Evolutionary conservation across 164 flowering plant genomes (phyloP), one percentile per base, ranked within the genome.

Genomic region (Chimonanthus salicifolius): DNA sequence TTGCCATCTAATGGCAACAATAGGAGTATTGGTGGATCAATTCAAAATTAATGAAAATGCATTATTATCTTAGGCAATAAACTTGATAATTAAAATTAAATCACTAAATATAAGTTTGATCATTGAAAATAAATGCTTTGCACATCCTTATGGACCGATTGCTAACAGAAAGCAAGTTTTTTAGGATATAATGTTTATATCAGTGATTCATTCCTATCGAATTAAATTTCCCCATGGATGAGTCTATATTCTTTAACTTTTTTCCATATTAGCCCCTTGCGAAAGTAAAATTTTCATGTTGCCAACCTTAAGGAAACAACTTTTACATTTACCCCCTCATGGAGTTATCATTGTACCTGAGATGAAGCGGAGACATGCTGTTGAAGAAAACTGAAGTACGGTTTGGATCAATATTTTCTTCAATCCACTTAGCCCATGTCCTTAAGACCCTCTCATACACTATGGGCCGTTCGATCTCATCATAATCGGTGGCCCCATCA

Each of bases 321-420:
- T 6, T 9, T 49, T 10, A 58, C 7, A 54, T 48, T 13, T 11
- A 13, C 3, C 47, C 11, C 6, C 1, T 33, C 33, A 33, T 33
- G 0, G 0, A 33, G 2, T 33, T 1, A 58, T 15, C 44, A 8
- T 1, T 51, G 79, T 88, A 95, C 99, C 92, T 96, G 90, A 94
- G 92, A 74, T 96, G 99, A 10, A 92, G 87, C 76, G 99, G 98
- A 73, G 98, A 92, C 94, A 87, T 87, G 90, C 97, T 89, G 76
- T 66, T 84, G 87, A 96, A 96, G 89, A 96, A 96, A 62, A 94
- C 91, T 0, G 80, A 74, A 43, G 99, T 94, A 0, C 82, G 86
- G 49, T 90, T 84, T 0, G 97, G 89, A 78, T 96, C 84, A 5
- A 96, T 72, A 75, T 94, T 88, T 69, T 86, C 62, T 3, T 96